Percentiles rank a stretch among this genome's conserved stretches.
Evolutionary conservation across 768 basidiomycete genomes (phyloP).

Genomic region (Roridomyces roridus): DNA sequence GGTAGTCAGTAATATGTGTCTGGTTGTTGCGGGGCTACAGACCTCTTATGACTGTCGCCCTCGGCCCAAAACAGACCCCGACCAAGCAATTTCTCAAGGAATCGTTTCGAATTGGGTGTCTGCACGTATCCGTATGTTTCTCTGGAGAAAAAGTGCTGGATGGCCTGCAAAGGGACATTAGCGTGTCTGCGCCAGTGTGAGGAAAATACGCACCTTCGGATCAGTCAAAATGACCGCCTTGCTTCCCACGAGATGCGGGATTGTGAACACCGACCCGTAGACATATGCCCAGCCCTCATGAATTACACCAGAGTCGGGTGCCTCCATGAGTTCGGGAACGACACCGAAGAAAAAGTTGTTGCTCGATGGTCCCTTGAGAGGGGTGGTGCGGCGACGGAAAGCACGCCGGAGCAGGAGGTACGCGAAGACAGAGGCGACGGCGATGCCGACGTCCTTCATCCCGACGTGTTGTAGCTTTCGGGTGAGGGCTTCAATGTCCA

Average conservation of each 20-base stretch:
- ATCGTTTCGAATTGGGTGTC: slow-evolving; percentile 35
- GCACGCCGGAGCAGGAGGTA: no score
- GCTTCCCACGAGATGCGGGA: slow-evolving; percentile 45
- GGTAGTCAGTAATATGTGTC: no score
- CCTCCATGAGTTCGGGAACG: slow-evolving; percentile 31
- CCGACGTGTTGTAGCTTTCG: no score
- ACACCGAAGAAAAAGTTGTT: slow-evolving; percentile 50
- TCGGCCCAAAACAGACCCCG: slow-evolving; percentile 41
- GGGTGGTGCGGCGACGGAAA: neutral
- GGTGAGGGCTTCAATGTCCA: no score
- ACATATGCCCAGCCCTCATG: slow-evolving; percentile 54
- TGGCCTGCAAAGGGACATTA: slow-evolving; percentile 38
- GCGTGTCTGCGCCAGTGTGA: no score
- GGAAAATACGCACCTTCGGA: slow-evolving; percentile 43
- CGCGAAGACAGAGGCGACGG: no score
- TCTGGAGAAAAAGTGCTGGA: slow-evolving; percentile 54
- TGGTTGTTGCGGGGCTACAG: no score
- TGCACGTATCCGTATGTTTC: slow-evolving; percentile 55
- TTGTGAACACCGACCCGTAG: slow-evolving; percentile 52
- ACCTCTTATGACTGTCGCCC: slow-evolving; percentile 39
- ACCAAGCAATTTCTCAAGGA: slow-evolving; percentile 27
- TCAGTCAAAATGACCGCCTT: slow-evolving; percentile 46
- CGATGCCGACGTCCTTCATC: no score
- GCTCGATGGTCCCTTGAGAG: slow-evolving; percentile 19
- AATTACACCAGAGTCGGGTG: slow-evolving; percentile 36